Base-by-base conservation (phyloP, 1,284 basidiomycete genomes). In the Irpex rosettiformis region DNA sequence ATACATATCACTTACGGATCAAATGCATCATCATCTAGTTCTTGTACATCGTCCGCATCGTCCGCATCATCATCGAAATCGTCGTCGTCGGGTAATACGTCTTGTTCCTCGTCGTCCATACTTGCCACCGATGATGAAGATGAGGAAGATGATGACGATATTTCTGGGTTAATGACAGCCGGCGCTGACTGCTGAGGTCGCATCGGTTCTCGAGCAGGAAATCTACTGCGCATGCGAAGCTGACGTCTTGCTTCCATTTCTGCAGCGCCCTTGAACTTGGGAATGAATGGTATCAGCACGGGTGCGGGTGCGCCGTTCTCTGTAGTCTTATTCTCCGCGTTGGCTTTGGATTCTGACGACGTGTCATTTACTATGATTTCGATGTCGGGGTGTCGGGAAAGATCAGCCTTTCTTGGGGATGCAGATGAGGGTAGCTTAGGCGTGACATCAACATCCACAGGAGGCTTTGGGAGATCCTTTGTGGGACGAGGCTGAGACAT, bases 221-320 rank as follows among this genome's bases (percentile, higher is more conserved):
- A 62, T 8, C 73, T 69, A 16, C 70, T 72, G 22, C 65, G 66
- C 76, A 91, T 82, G n/a, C 90, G 78, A 33, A 79, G 70, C 58
- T 79, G 78, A 28, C 91, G 73, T 13, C 89, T 77, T 5, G 79
- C 82, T 64, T 91, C 90, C 88, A 91, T 90, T 69, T 92, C 89
- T 29, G 82, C 89, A 0, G 86, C 86, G 11, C 86, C 84, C 65
- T 84, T 88, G 74, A 90, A 90, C 58, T 82, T 86, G 13, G 88
- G 89, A 28, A 88, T 76, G 65, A 90, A 90, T 56, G 80, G 83
- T 61, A 60, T 48, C 56, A 65, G 47, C 56, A 67, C 29, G 54
- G 57, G 48, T 21, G 29, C 55, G 28, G 58, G 7, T n/a, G 58
- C 51, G 6, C 51, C 24, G 52, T 30, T 10, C 6, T 27, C 45